A percentile compares a stretch with the other conserved stretches of the same genome.
Conservation (phyloP, 768 basidiomycete species). For the Boletales sp. region DNA sequence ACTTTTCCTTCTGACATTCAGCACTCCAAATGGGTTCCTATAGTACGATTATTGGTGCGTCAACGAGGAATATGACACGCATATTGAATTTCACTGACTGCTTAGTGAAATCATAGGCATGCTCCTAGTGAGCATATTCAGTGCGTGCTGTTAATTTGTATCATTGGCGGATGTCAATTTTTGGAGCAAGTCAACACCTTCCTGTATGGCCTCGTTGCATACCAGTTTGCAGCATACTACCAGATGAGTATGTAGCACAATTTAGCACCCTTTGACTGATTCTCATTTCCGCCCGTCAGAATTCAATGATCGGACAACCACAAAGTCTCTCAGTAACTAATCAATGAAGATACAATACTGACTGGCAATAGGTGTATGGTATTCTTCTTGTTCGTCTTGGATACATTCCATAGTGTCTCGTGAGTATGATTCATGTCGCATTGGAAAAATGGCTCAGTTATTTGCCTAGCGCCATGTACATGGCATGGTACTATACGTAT, state of each 20-base stretch:
- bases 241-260: constrained; percentile 10
- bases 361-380: constrained; percentile 11
- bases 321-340: not conserved
- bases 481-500: constrained; percentile 18
- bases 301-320: constrained; percentile 12
- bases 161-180: not conserved
- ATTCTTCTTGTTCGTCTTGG: constrained; percentile 14
- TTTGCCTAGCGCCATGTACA: constrained; percentile 12
- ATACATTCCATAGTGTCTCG: constrained; percentile 18
- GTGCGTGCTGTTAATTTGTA: constrained; percentile 7
- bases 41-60: constrained; percentile 5
- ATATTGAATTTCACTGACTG: not conserved
- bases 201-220: constrained; percentile 40
- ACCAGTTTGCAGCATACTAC: constrained; percentile 40
- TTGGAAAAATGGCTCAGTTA: not conserved
- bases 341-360: not conserved
- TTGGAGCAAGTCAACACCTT: constrained; percentile 20
- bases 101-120: constrained; percentile 8
- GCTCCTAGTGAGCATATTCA: constrained; percentile 18
- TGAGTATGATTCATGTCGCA: not conserved
- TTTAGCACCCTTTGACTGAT: not conserved
- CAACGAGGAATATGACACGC: not conserved
- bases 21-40: constrained; percentile 3
- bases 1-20: too few relatives aligned
- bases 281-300: not conserved